phyloP scores from a whole-genome alignment of 2,329 filamentous ascomycete genomes.

The Apiospora phragmitis region DNA sequence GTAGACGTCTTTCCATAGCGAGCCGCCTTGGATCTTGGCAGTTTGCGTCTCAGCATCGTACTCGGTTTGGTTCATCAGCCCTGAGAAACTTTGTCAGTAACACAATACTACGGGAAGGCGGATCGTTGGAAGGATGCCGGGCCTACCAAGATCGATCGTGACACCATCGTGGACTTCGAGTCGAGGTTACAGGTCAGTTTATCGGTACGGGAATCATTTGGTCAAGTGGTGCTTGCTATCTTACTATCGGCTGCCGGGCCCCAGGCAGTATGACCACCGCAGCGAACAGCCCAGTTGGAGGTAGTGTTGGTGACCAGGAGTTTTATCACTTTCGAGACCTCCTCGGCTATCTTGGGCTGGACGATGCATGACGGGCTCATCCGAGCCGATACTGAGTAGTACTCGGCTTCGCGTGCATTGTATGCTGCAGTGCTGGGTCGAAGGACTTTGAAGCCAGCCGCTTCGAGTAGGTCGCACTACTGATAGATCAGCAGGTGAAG shows the following conservation, averaged over 20 bases:
- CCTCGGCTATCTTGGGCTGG: slow-evolving; percentile 32
- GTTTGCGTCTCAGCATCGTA: neutral
- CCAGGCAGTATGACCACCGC: slow-evolving; percentile 9
- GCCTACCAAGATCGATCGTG: slow-evolving; percentile 10
- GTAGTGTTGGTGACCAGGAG: neutral
- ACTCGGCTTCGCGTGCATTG: slow-evolving; percentile 30
- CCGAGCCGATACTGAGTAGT: slow-evolving; percentile 38
- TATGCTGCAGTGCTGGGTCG: slow-evolving; percentile 1
- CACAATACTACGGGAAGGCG: neutral
- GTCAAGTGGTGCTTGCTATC: neutral
- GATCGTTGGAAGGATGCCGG: neutral
- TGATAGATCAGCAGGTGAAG: neutral
- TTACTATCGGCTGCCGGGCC: slow-evolving; percentile 11
- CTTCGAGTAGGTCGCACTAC: neutral
- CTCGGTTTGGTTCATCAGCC: slow-evolving; percentile 5
- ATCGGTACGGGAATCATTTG: neutral
- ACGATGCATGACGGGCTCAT: slow-evolving; percentile 37
- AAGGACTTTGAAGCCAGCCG: neutral
- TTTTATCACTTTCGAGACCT: slow-evolving; percentile 38
- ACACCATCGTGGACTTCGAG: slow-evolving; percentile 1
- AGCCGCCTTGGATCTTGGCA: slow-evolving; percentile 11
- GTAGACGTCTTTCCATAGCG: slow-evolving; percentile 9
- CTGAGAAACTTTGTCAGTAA: neutral
- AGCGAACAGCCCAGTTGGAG: slow-evolving; percentile 7
- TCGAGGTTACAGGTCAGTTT: neutral